phyloP scores from a whole-genome alignment of 768 basidiomycete genomes.

The Tylopilus intermedius region DNA sequence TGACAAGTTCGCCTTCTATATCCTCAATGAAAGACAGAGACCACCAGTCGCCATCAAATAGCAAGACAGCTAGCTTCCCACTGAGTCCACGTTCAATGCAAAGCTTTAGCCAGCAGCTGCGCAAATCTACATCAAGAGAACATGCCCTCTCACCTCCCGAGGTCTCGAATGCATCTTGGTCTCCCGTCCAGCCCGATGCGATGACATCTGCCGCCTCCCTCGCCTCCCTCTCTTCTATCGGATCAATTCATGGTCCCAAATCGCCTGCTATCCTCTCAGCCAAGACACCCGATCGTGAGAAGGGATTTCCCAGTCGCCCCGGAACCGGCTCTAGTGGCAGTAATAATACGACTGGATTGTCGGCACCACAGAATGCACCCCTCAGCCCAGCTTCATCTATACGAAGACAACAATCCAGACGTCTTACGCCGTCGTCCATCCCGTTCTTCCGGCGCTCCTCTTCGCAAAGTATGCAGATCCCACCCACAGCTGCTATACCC shows the following conservation, averaged over 20 bases:
- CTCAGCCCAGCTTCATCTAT: conserved; percentile 70
- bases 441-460: conserved; percentile 92
- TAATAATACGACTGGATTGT: conserved; percentile 55
- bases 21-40: conserved; percentile 49
- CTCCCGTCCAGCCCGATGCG: conserved; percentile 65
- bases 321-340: conserved; percentile 75
- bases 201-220: conserved; percentile 78
- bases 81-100: conserved; percentile 64
- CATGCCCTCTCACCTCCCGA: conserved; percentile 43
- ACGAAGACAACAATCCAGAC: conserved; percentile 61
- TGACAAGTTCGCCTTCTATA: conserved; percentile 61
- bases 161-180: conserved; percentile 52
- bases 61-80: conserved; percentile 52
- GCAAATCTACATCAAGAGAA: conserved; percentile 69
- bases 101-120: conserved; percentile 57
- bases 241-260: conserved; percentile 53
- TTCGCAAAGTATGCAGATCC: conserved; percentile 78
- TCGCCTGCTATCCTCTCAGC: conserved; percentile 38
- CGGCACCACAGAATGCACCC: conserved; percentile 52
- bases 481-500: conserved; percentile 38
- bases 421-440: conserved; percentile 87
- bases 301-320: conserved; percentile 53
- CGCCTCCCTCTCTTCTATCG: conserved; percentile 67
- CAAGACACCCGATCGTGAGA: conserved; percentile 61
- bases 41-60: conserved; percentile 21